These are phyloP conservation scores for Saccharomycopsis fibuligera DNA, from an alignment of 805 yeast genomes.

Conservation along the genomic window DNA sequence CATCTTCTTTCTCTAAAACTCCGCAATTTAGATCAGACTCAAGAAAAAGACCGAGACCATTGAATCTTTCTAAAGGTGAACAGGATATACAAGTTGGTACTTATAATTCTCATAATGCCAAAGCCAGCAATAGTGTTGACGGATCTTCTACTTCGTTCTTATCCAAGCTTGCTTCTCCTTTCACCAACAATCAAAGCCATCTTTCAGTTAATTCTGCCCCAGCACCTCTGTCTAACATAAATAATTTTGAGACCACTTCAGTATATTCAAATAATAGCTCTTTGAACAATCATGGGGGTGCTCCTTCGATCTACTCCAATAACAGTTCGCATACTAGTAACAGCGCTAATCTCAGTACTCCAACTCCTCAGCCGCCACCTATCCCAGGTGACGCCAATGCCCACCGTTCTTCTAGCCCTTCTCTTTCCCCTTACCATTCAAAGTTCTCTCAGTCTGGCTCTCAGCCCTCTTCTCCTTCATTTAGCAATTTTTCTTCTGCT, in stretches of 20 bases:
- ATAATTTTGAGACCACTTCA: not conserved
- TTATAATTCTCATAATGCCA: not conserved
- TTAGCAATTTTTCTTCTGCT: constrained; percentile 9
- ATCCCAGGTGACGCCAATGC: not conserved
- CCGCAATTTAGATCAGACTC: constrained; percentile 13
- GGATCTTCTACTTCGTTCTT: constrained; percentile 6
- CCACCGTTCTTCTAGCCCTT: constrained; percentile 7
- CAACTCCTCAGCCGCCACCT: constrained; percentile 1
- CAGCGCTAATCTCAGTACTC: not conserved
- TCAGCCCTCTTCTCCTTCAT: constrained; percentile 19
- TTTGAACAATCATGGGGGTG: not conserved
- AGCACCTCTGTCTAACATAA: too few relatives aligned
- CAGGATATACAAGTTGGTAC: not conserved
- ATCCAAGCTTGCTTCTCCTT: constrained; percentile 9
- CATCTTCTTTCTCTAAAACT: constrained; percentile 16
- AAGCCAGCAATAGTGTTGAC: not conserved
- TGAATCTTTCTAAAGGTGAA: constrained; percentile 1
- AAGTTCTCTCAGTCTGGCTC: constrained; percentile 10
- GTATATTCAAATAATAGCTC: not conserved
- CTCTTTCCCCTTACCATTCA: constrained; percentile 13
- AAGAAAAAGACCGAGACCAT: constrained; percentile 12
- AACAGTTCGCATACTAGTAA: not conserved
- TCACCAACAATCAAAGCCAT: constrained; percentile 9
- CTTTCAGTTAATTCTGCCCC: constrained; percentile 10
- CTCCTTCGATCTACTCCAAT: not conserved